Evolutionary conservation across 202 grass and related monocot species (phyloP), one percentile per base, ranked within the genome.

Genomic region (Digitaria exilis): DNA sequence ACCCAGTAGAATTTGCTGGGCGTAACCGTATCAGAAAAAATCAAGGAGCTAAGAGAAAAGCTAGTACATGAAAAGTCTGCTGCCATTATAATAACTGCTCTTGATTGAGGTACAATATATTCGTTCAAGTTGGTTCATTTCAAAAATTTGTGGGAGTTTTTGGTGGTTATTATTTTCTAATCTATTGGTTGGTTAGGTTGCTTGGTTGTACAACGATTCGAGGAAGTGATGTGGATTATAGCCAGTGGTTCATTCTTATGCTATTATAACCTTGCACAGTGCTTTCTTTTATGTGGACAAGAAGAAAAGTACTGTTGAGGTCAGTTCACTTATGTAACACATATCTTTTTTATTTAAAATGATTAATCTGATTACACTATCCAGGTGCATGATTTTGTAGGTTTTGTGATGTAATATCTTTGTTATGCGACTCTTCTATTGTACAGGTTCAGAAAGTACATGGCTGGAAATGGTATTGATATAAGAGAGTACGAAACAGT

Each of bases 261-360:
- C 93, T 66, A 87, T 98, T 87, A 84, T 98, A 71, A 98, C 96
- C 24, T 59, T 77, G 32, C 28, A 90, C 11, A 77, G 48, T 78
- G 93, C 96, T 67, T 98, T 96, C 87, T 96, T 98, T 79, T 98
- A 98, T 79, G 96, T 90, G 59, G 92, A 98, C 82, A 94, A 92
- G 71, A 87, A 87, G 64, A 92, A 98, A 98, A 86, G 69, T 98
- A 90, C 93, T 49, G 34, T 44, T 42, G 85, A 98, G 96, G 96
- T 94, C 69, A 87, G 84, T 85, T 65, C 78, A 44, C 19, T 45
- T 72, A 31, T 22, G 24, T n/a, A 60, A 16, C 31, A 30, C 31
- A 41, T 68, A 41, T 68, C 51, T 35, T 64, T 50, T 42, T 52
- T 60, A 62, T 35, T 64, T 59, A 32, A 62, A n/a, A 63, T 28